phyloP scores from a whole-genome alignment of 1,284 basidiomycete genomes.

The Papiliotrema terrestris region DNA sequence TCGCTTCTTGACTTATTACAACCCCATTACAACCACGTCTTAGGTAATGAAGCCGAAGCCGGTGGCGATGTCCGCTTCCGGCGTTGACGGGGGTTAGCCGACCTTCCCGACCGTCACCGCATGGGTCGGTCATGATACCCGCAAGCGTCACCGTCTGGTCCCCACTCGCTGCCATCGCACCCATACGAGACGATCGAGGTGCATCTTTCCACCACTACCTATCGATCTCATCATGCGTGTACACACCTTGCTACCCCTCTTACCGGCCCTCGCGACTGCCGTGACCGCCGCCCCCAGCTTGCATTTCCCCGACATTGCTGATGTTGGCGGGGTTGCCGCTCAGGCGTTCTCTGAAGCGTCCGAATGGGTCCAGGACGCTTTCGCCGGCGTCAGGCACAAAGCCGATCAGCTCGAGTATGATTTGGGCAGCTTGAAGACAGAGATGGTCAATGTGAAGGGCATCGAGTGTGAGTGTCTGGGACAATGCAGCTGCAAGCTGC shows the following conservation, averaged over 20 bases:
- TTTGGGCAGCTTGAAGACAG: constrained; percentile 32
- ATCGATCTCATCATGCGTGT: constrained; percentile 50
- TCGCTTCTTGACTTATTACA: no score
- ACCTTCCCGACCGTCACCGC: no score
- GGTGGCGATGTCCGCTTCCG: no score
- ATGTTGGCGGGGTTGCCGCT: constrained; percentile 24
- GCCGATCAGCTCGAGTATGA: constrained; percentile 54
- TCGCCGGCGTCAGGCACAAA: constrained; percentile 21
- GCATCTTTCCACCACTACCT: no score
- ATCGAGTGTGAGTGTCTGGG: constrained; percentile 5
- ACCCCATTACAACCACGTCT: no score
- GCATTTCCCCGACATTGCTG: constrained; percentile 11
- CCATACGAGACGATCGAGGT: no score
- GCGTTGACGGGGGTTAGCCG: no score
- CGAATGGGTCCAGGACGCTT: constrained; percentile 25
- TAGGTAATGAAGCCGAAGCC: no score
- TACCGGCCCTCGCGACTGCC: neutral
- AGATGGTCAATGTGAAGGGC: constrained; percentile 14
- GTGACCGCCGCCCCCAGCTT: constrained; percentile 22
- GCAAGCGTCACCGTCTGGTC: no score
- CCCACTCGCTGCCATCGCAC: no score
- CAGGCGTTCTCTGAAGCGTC: constrained; percentile 29
- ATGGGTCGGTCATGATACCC: no score
- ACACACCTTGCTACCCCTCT: neutral
- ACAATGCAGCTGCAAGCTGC: no score